phyloP scores from a whole-genome alignment of 2,329 filamentous ascomycete genomes.

The Ophiostoma sp. region DNA sequence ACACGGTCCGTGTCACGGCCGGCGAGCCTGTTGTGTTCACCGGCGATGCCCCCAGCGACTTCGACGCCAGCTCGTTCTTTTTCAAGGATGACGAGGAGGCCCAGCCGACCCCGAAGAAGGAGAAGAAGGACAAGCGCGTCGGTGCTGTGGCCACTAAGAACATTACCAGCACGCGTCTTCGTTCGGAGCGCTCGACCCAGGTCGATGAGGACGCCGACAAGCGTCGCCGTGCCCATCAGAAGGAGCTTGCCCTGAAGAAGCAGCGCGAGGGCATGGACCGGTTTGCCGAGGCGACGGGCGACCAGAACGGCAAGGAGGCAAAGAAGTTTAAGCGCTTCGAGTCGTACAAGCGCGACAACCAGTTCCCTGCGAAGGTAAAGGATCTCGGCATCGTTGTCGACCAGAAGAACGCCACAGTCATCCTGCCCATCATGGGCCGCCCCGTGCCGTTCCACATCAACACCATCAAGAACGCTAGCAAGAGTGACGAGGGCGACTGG shows the following conservation, averaged over 20 bases:
- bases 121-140: conserved; percentile 76
- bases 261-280: conserved; percentile 79
- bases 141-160: conserved; percentile 90
- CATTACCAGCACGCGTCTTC: conserved; percentile 86
- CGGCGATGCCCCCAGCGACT: conserved; percentile 81
- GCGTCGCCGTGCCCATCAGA: conserved; percentile 84
- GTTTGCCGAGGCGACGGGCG: conserved; percentile 79
- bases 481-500: conserved; percentile 92
- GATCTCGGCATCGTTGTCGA: conserved; percentile 89
- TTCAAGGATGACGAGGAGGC: conserved; percentile 95
- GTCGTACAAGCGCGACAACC: conserved; percentile 96
- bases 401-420: conserved; percentile 79
- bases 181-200: conserved; percentile 83
- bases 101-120: conserved; percentile 79
- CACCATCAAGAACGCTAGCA: conserved; percentile 98
- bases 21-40: conserved; percentile 85
- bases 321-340: conserved; percentile 99
- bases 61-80: conserved; percentile 95
- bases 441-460: conserved; percentile 96
- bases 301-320: conserved; percentile 81
- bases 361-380: conserved; percentile 75
- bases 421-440: conserved; percentile 94
- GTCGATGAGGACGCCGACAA: conserved; percentile 86
- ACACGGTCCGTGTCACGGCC: conserved; percentile 82
- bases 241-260: conserved; percentile 79